Base-by-base conservation (phyloP, 768 basidiomycete species). In the Gymnopilus junonius region DNA sequence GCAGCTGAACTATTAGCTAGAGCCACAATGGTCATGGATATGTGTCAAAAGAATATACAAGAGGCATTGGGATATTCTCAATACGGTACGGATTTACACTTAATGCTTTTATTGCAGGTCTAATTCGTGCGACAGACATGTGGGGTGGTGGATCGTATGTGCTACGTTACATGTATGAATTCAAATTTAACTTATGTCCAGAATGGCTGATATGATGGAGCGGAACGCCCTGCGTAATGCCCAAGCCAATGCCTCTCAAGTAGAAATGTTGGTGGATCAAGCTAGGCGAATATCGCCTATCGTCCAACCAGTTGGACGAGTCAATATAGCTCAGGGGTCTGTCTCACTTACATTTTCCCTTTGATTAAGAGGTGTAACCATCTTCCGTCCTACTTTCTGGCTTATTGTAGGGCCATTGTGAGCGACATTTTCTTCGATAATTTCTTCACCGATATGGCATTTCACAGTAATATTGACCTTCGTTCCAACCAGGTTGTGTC, bases 361-460 rank as follows among this genome's bases (percentile, higher is more conserved):
- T 25, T 14, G 32, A 37, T 21, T 58, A 59, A n/a, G n/a, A 5
- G 31, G 20, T 51, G 25, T 50, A 32, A 57, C 51, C n/a, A 40
- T 20, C 32, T 42, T 27, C 32, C 31, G 31, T 32, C 2, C 39
- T 64, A 56, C 31, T 55, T 55, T 48, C 46, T 57, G 35, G 5
- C 43, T 56, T 8, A 61, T 42, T 62, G 37, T 42, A 80, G 80
- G 55, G 75, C 77, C 31, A 69, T 81, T 31, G 59, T 81, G 27
- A 75, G 71, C 62, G 79, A 80, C 64, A 71, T 81, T 15, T 74
- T 80, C 59, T 82, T 80, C 64, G 79, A 81, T 64, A 79, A 81
- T 62, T 73, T 80, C 25, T 78, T 78, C 66, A 76, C 80, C 8
- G 81, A 83, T 68, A 69, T 77, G 67, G 74, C 73, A 34, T 80